Percentiles rank a stretch among this genome's conserved stretches.
Conservation (phyloP, 768 basidiomycete genomes). For the Lanmaoa pseudosensibilis region DNA sequence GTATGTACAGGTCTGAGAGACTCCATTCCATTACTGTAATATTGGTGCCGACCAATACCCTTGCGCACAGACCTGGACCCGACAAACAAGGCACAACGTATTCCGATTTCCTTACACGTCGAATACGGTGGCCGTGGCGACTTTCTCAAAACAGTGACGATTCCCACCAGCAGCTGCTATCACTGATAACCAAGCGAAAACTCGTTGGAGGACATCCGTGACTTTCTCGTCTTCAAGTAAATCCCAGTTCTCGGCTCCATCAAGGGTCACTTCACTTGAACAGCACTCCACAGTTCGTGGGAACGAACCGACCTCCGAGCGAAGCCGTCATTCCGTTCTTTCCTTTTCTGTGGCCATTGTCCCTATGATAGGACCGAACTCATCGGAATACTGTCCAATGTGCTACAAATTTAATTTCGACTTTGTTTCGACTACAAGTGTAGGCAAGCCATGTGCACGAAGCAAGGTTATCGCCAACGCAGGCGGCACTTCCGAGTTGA, state of each 20-base stretch:
- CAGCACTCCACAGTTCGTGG: neutral
- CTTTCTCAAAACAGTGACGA: neutral
- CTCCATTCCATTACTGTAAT: no score
- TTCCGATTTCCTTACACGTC: neutral
- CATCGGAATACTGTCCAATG: no score
- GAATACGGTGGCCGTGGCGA: neutral
- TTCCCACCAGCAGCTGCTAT: neutral
- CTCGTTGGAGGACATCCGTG: no score
- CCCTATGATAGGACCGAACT: no score
- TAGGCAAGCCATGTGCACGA: neutral
- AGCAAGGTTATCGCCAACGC: neutral
- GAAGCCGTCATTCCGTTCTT: neutral
- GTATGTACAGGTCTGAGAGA: no score
- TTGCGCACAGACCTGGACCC: neutral
- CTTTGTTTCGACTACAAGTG: neutral
- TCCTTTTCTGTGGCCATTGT: neutral
- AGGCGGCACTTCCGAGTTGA: neutral
- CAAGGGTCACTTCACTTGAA: no score
- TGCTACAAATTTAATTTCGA: neutral
- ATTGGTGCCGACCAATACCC: neutral
- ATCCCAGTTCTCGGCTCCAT: neutral
- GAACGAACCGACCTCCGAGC: neutral
- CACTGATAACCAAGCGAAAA: neutral
- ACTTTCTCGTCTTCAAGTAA: neutral
- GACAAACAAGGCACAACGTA: neutral